Conservation (phyloP, 345 rosid species). For the Rhizophora apiculata region DNA sequence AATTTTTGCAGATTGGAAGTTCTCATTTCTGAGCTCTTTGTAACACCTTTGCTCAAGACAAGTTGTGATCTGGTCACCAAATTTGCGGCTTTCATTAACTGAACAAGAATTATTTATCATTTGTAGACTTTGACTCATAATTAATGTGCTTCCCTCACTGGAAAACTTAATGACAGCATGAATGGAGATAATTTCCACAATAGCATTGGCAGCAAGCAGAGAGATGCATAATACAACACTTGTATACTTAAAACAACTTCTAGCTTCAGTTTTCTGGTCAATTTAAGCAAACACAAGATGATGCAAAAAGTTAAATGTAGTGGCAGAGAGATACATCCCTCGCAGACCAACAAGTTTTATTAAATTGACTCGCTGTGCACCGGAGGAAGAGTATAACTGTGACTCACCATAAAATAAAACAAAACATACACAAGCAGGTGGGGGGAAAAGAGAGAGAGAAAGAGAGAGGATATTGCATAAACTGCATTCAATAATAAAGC, state of each 20-base stretch:
- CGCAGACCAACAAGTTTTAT: too few relatives aligned
- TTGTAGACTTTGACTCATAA: not conserved
- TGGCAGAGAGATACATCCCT: too few relatives aligned
- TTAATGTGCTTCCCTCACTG: not conserved
- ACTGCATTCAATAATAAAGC: not conserved
- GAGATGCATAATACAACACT: too few relatives aligned
- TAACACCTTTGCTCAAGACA: slow-evolving; percentile 95
- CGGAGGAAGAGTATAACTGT: not conserved
- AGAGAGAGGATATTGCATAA: not conserved
- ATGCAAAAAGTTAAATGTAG: too few relatives aligned
- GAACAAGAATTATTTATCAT: slow-evolving; percentile 8
- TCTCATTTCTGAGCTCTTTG: slow-evolving; percentile 93
- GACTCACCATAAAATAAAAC: not conserved
- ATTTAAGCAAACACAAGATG: too few relatives aligned
- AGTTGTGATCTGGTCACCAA: slow-evolving; percentile 61
- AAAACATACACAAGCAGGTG: too few relatives aligned
- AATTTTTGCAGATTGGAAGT: slow-evolving; percentile 70
- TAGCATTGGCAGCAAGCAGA: not conserved
- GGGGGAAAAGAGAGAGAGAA: not conserved
- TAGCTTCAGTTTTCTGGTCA: too few relatives aligned
- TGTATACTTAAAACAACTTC: not conserved
- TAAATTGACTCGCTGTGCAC: too few relatives aligned
- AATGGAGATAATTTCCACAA: not conserved
- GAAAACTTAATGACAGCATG: not conserved
- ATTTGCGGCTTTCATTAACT: slow-evolving; percentile 25